These are phyloP conservation scores for Larix kaempferi DNA, from an alignment of 75 land plant species.

Conservation along the genomic window DNA sequence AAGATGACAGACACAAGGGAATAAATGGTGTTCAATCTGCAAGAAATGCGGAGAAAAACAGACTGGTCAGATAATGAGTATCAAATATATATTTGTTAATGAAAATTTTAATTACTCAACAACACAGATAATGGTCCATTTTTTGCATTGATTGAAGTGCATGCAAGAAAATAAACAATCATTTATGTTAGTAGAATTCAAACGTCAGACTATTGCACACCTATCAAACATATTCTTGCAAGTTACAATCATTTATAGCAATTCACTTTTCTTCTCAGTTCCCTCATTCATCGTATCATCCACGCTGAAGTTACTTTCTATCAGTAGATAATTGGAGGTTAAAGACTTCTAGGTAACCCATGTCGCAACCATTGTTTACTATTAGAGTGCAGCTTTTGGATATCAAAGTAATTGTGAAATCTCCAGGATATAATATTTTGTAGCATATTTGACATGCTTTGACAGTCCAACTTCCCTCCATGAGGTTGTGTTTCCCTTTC, in stretches of 20 bases:
- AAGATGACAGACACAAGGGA: constrained; percentile 42
- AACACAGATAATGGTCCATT: not conserved
- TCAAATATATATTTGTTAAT: not conserved
- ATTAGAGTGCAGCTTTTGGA: not conserved
- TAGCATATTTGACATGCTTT: not conserved
- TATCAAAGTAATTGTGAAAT: not conserved
- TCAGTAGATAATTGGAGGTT: not conserved
- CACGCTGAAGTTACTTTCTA: not conserved
- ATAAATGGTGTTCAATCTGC: constrained; percentile 52
- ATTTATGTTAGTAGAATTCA: not conserved
- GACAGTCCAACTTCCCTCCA: too few relatives aligned
- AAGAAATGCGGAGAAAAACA: constrained; percentile 2
- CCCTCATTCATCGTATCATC: not conserved
- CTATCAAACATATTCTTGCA: not conserved
- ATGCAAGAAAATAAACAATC: not conserved
- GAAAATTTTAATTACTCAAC: not conserved
- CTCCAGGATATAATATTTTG: not conserved
- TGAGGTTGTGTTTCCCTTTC: too few relatives aligned
- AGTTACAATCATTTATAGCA: not conserved
- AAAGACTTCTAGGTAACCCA: not conserved
- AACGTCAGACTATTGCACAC: not conserved
- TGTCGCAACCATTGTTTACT: not conserved
- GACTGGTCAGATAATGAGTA: too few relatives aligned
- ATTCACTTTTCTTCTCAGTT: not conserved
- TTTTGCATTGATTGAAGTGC: not conserved